Conservation (phyloP, 208 protist species). For the Leishmania gerbilli region DNA sequence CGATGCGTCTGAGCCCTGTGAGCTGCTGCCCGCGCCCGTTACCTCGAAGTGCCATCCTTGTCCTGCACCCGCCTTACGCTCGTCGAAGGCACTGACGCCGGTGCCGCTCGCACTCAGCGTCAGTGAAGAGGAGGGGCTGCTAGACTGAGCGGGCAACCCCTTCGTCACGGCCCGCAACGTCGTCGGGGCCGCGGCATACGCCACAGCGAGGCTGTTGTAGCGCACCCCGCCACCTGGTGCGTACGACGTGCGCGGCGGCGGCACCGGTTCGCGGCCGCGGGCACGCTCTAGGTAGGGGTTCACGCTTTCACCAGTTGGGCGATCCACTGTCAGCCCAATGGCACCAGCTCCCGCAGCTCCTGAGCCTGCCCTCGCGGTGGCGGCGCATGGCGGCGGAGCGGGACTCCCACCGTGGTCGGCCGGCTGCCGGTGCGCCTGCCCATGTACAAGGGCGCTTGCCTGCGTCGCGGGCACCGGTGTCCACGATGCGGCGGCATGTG, state of each 20-base stretch:
- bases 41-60: not conserved
- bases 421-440: not conserved
- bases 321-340: not conserved
- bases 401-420: not conserved
- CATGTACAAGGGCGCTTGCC: not conserved
- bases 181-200: not conserved
- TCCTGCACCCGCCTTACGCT: not conserved
- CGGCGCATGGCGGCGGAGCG: not conserved
- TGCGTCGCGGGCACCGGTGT: not conserved
- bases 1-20: not conserved
- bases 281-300: conserved; percentile 19
- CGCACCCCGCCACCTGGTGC: conserved; percentile 28
- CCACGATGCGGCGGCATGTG: not conserved
- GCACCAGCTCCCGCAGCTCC: not conserved
- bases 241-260: conserved; percentile 27
- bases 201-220: conserved; percentile 17
- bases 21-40: not conserved
- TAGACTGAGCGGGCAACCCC: not conserved
- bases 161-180: not conserved
- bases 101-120: not conserved
- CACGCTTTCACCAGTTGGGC: not conserved
- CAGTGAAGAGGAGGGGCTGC: not conserved
- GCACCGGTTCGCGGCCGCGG: conserved; percentile 15
- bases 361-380: not conserved
- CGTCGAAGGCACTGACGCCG: not conserved